Percentiles rank a stretch among this genome's conserved stretches.
Conservation (phyloP, 106 monocot species). For the Vanilla planifolia region DNA sequence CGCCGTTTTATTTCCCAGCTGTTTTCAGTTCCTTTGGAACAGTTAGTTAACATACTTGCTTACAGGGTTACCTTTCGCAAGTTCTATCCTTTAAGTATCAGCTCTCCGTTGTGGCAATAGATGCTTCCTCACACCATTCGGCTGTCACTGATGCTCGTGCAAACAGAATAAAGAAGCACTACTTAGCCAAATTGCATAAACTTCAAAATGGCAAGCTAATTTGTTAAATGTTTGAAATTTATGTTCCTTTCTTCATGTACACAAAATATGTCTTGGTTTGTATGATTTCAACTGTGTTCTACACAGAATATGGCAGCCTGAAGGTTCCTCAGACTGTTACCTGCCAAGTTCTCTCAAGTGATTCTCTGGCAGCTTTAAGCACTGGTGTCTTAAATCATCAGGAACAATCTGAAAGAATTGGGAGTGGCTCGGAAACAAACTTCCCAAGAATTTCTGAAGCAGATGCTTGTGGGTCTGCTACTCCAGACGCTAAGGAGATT, state of each 20-base stretch:
- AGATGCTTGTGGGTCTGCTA: slow-evolving; percentile 1
- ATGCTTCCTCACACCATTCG: slow-evolving; percentile 96
- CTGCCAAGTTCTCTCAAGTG: slow-evolving; percentile 74
- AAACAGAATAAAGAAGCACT: slow-evolving; percentile 88
- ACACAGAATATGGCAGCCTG: slow-evolving; percentile 31
- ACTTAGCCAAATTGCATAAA: slow-evolving; percentile 55
- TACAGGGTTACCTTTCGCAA: slow-evolving; percentile 97
- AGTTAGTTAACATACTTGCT: no score
- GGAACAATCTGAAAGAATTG: slow-evolving; percentile 8
- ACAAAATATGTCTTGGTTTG: not conserved
- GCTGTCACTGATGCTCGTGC: slow-evolving; percentile 74
- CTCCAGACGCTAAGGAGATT: not conserved
- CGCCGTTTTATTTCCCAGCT: no score
- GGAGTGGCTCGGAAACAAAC: not conserved
- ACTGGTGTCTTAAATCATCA: slow-evolving; percentile 5
- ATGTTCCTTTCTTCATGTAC: slow-evolving; percentile 2
- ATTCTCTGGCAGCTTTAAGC: slow-evolving; percentile 45
- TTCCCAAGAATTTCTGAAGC: not conserved
- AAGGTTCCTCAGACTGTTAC: slow-evolving; percentile 71
- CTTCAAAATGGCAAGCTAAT: slow-evolving; percentile 27
- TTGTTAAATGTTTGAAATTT: not conserved
- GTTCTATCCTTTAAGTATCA: slow-evolving; percentile 77
- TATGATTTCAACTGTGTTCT: slow-evolving; percentile 8
- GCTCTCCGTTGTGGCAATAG: slow-evolving; percentile 78
- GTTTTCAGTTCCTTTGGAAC: no score